These are phyloP conservation scores for Paecilomyces formosus DNA, from an alignment of 2,329 filamentous ascomycete species.

Conservation along the genomic window DNA sequence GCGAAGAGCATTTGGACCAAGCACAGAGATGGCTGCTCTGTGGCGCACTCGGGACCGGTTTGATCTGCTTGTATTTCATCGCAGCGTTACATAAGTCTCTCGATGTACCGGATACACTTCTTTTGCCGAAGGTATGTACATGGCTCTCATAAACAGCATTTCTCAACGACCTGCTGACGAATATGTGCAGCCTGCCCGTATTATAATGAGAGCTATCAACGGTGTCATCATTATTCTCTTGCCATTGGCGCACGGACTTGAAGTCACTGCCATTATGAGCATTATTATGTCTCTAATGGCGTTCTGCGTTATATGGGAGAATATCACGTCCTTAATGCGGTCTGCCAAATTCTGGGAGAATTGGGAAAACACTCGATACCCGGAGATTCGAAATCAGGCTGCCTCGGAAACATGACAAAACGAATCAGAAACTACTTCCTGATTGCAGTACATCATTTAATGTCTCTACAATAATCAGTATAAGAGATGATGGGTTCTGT, in stretches of 20 bases:
- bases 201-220: constrained; percentile 25
- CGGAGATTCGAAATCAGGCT: constrained; percentile 7
- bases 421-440: too few relatives aligned
- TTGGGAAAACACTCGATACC: constrained; percentile 22
- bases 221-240: constrained; percentile 30
- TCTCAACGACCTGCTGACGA: not conserved
- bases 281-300: constrained; percentile 39
- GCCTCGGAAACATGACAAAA: too few relatives aligned
- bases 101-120: constrained; percentile 22
- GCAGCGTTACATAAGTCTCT: constrained; percentile 36
- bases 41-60: constrained; percentile 38
- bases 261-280: constrained; percentile 31
- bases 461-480: too few relatives aligned
- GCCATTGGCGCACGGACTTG: constrained; percentile 23
- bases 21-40: constrained; percentile 43
- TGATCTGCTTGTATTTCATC: constrained; percentile 33
- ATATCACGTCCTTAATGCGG: constrained; percentile 20
- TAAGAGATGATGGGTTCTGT: too few relatives aligned
- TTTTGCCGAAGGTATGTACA: constrained; percentile 26
- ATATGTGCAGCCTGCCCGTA: constrained; percentile 2
- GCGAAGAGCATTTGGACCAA: constrained; percentile 32
- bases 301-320: constrained; percentile 40
- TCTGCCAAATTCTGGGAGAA: constrained; percentile 19
- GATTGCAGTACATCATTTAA: too few relatives aligned
- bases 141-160: not conserved